Evolutionary conservation across 176 grass and related monocot genomes (phyloP), one percentile per base, ranked within the genome.

Genomic region (Aegilops sharonensis): DNA sequence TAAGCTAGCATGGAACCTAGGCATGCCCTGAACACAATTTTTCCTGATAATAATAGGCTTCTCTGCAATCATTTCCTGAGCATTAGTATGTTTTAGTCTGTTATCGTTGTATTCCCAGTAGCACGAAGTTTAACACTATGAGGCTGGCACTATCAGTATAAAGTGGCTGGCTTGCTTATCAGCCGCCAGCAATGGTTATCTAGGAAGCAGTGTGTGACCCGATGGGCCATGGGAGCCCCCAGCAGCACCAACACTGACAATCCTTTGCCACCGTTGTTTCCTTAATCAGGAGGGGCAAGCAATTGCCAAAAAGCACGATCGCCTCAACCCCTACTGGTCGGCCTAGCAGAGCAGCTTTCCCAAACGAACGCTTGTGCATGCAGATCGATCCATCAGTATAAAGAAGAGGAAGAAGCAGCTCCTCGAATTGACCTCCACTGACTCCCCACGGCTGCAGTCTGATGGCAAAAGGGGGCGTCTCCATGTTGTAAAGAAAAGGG

Each of bases 221-320:
- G 17, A 57, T 57, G 52, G 52, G 52, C 52, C 84, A 90, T 86
- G 72, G 84, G 66, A 59, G 2, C n/a, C 66, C 75, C 42, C 78
- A 70, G 6, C 61, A 65, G 20, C 89, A 66, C 48, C 79, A 66
- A n/a, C 75, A 43, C 79, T 66, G 87, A 57, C 56, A 69, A 74
- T 77, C 34, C 32, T 23, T 32, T 70, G 6, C 31, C 80, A 75
- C 85, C 85, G 81, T 70, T 91, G 68, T 88, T 91, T 84, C 85
- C 89, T 91, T 91, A 91, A 91, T 64, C 81, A 91, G 81, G 81
- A 70, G 85, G 81, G 66, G 85, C 89, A 90, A 79, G 34, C 9
- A 29, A 72, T 37, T 60, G 42, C 27, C 3, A 73, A 43, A 78
- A 82, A 61, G 56, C 57, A 23, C 5, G 23, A 40, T 54, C 72